A percentile compares a stretch with the other conserved stretches of the same genome.
Conservation (phyloP, 148 eudicot genomes). For the Fagopyrum esculentum region DNA sequence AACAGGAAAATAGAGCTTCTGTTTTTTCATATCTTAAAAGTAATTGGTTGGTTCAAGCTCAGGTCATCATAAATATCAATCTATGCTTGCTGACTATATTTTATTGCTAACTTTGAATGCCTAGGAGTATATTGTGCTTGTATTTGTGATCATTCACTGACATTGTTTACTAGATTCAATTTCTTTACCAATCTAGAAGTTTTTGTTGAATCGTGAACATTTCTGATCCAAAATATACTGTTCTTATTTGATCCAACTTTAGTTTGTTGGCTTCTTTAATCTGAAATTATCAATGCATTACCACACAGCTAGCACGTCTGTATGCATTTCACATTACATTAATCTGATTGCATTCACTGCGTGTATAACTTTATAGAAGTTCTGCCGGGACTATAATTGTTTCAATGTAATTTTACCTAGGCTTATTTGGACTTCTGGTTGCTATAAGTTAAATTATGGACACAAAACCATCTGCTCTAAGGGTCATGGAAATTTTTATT, state of each 20-base stretch:
- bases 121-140: neutral
- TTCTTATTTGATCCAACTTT: neutral
- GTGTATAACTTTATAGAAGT: neutral
- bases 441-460: neutral
- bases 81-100: neutral
- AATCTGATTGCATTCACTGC: neutral
- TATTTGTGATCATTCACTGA: neutral
- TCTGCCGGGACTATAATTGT: neutral
- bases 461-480: neutral
- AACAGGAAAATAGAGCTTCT: neutral
- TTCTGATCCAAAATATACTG: neutral
- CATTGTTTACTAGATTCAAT: neutral
- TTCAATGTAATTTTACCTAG: neutral
- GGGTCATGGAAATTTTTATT: neutral
- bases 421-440: neutral
- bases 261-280: neutral
- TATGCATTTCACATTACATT: neutral
- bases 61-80: neutral
- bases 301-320: neutral
- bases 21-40: neutral
- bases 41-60: neutral
- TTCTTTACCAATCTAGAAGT: neutral
- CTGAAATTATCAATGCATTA: neutral
- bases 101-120: neutral
- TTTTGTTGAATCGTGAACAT: neutral